These are phyloP conservation scores for Aspergillus taichungensis DNA, from an alignment of 495 filamentous ascomycete genomes.

Conservation along the genomic window DNA sequence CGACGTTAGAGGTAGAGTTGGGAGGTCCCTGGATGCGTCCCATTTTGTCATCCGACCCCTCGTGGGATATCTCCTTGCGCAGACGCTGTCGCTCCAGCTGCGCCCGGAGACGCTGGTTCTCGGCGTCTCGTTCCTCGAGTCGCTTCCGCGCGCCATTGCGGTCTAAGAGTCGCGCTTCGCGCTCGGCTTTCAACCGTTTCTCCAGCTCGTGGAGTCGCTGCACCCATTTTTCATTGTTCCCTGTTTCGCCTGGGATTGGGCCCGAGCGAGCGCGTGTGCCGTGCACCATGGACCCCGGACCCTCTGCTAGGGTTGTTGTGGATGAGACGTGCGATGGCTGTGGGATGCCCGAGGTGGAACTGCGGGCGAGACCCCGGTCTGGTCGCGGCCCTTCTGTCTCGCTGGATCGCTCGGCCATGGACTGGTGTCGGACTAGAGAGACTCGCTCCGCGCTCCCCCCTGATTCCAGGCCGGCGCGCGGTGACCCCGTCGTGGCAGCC, in stretches of 20 bases:
- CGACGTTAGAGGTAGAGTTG: too few species aligned
- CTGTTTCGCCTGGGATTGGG: constrained; percentile 18
- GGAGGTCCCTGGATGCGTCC: too few species aligned
- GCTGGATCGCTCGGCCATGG: constrained; percentile 21
- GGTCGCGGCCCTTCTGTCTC: constrained; percentile 5
- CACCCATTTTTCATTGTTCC: constrained; percentile 68
- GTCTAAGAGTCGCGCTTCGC: constrained; percentile 80
- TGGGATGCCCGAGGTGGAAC: constrained; percentile 25
- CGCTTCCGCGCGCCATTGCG: constrained; percentile 73
- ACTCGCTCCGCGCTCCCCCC: constrained; percentile 22
- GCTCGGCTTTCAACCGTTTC: constrained; percentile 76
- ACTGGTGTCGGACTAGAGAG: constrained; percentile 44
- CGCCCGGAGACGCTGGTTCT: constrained; percentile 63
- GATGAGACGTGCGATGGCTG: constrained; percentile 28
- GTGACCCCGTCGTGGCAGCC: constrained; percentile 20
- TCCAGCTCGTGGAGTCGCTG: constrained; percentile 80
- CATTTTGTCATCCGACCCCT: constrained; percentile 8
- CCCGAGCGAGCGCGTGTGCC: constrained; percentile 25
- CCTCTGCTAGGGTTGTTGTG: constrained; percentile 24
- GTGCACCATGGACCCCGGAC: constrained; percentile 23
- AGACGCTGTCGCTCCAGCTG: constrained; percentile 59
- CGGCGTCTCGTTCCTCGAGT: constrained; percentile 70
- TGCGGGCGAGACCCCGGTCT: constrained; percentile 21
- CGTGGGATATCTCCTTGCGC: constrained; percentile 28
- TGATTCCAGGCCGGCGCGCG: constrained; percentile 1